These are phyloP conservation scores for Willaertia magna DNA, from an alignment of 208 protist genomes.

Conservation along the genomic window DNA sequence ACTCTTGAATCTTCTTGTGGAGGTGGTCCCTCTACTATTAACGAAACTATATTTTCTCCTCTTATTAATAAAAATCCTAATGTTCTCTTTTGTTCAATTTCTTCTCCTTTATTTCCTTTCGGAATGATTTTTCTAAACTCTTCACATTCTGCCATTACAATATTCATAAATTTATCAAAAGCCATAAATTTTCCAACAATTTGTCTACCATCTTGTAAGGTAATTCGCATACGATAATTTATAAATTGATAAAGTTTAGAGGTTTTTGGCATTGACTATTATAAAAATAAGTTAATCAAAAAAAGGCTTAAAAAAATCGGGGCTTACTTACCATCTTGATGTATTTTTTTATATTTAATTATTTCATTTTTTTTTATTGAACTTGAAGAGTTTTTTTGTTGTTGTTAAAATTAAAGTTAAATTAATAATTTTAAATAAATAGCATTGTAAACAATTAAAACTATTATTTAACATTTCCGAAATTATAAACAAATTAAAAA, in stretches of 20 bases:
- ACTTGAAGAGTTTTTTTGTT: no score
- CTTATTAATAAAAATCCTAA: constrained; percentile 61
- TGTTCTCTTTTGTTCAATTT: constrained; percentile 54
- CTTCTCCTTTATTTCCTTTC: constrained; percentile 27
- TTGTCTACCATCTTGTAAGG: constrained; percentile 54
- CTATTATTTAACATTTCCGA: no score
- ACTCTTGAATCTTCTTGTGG: constrained; percentile 29
- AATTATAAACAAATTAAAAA: no score
- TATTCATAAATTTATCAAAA: constrained; percentile 83
- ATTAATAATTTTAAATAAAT: no score
- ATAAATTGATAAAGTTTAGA: constrained; percentile 57
- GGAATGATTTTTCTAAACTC: constrained; percentile 50
- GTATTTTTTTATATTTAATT: no score
- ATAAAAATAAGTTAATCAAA: no score
- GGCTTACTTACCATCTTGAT: no score
- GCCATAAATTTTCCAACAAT: constrained; percentile 75
- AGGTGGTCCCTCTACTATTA: constrained; percentile 62
- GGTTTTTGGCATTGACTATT: constrained; percentile 32
- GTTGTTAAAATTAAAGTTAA: no score
- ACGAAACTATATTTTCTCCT: constrained; percentile 60
- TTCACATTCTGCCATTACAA: constrained; percentile 64
- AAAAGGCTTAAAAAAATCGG: no score
- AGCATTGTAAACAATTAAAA: no score
- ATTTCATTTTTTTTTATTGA: no score
- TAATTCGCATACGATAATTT: constrained; percentile 63